Evolutionary conservation across 2,329 filamentous ascomycete genomes (phyloP).

Genomic region (Ustilaginoidea virens): DNA sequence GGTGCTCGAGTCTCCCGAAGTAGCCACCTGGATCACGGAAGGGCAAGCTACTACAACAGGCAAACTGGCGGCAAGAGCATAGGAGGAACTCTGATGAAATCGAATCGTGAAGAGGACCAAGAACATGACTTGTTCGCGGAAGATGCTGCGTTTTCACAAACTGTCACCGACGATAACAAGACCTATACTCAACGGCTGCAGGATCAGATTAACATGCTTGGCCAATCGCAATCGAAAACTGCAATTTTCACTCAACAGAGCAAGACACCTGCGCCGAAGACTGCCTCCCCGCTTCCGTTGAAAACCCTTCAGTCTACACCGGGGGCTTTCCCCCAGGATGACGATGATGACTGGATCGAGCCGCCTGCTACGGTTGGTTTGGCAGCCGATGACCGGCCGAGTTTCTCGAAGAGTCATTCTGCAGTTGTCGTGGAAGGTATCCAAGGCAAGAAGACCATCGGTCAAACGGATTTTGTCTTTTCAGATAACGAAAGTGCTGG

Average conservation of each 20-base stretch:
- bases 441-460: constrained; percentile 30
- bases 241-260: constrained; percentile 19
- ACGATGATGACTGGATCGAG: constrained; percentile 50
- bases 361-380: constrained; percentile 24
- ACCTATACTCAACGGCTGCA: constrained; percentile 88
- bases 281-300: constrained; percentile 13
- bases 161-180: constrained; percentile 38
- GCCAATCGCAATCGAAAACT: constrained; percentile 37
- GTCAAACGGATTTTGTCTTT: constrained; percentile 22
- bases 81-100: constrained; percentile 28
- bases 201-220: constrained; percentile 71
- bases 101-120: constrained; percentile 27
- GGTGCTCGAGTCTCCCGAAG: constrained; percentile 57
- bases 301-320: constrained; percentile 29
- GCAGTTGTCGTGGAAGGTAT: constrained; percentile 45
- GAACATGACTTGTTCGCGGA: constrained; percentile 40
- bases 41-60: constrained; percentile 59
- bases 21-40: constrained; percentile 61
- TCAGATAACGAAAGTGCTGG: constrained; percentile 3
- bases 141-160: constrained; percentile 18
- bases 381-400: constrained; percentile 26
- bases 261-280: constrained; percentile 16
- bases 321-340: constrained; percentile 44
- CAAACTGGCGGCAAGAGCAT: constrained; percentile 61
- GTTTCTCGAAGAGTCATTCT: constrained; percentile 43